Evolutionary conservation across 1,284 basidiomycete genomes (phyloP), one percentile per base, ranked within the genome.

Genomic region (Papiliotrema nemorosa): DNA sequence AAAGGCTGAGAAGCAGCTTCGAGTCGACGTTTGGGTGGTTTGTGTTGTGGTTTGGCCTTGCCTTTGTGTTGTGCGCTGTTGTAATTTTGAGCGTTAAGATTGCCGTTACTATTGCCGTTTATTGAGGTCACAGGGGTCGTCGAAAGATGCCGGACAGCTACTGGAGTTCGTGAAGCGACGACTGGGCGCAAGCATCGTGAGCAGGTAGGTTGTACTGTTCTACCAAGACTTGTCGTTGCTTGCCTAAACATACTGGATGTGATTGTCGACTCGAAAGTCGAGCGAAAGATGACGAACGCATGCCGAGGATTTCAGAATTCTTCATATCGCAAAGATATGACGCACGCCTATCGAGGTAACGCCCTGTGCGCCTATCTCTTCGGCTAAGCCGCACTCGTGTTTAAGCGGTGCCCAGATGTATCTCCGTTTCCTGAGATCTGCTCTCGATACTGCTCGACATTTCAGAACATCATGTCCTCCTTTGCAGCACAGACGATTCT

Each of bases 401-500:
- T n/a, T n/a, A n/a, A n/a, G n/a, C n/a, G n/a, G n/a, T n/a, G 29
- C 29, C 7, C 7, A 31, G 29, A 7, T 7, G 29, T 31, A 7
- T 31, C 9, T 31, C 9, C 14, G 29, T 14, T 31, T 14, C 29
- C 29, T 31, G 7, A 7, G 14, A 31, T 14, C 14, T 14, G 7
- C 14, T 31, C 29, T 31, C 14, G 29, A 7, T 31, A 7, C 14
- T 31, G 29, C 29, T 7, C 29, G 9, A 31, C 14, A 41, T 5
- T 18, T 10, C 35, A 45, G 42, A 31, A 5, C 43, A 57, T 38
- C 39, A 75, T 74, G 72, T 64, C 67, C 18, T 50, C 57, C 31
- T 47, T 74, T 48, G 84, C 85, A 39, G 83, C 85, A 21, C 87
- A 91, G 66, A 67, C 92, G 58, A 79, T 96, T 55, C 81, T 96